These are phyloP conservation scores for Calonectria pteridis DNA, from an alignment of 2,329 filamentous ascomycete genomes.

Conservation along the genomic window DNA sequence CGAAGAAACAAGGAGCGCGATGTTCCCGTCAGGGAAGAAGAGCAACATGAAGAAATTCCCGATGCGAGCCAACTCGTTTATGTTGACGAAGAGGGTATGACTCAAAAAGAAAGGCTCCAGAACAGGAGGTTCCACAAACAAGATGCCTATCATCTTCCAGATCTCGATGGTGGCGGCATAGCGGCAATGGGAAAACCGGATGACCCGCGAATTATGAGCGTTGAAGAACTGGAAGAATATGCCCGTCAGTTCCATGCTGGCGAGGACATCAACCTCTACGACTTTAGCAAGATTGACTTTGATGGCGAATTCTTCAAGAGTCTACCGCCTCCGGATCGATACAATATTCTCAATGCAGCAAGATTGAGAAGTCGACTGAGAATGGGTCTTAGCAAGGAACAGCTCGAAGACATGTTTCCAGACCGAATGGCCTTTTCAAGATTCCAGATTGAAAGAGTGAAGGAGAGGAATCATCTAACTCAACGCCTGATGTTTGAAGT, in stretches of 20 bases:
- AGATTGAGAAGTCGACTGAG: conserved; percentile 87
- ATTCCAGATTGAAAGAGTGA: conserved; percentile 96
- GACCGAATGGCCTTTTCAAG: conserved; percentile 96
- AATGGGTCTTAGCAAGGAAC: conserved; percentile 97
- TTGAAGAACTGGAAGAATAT: conserved; percentile 94
- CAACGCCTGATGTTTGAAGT: conserved; percentile 95
- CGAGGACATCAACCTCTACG: conserved; percentile 91
- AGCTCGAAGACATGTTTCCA: conserved; percentile 96
- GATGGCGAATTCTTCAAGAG: conserved; percentile 96
- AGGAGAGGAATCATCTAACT: conserved; percentile 92
- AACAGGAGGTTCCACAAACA: conserved; percentile 88
- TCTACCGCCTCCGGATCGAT: conserved; percentile 88
- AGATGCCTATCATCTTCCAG: conserved; percentile 95
- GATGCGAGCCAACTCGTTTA: conserved; percentile 82
- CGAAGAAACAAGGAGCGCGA: conserved; percentile 61
- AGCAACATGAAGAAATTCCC: conserved; percentile 76
- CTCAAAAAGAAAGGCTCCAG: conserved; percentile 78
- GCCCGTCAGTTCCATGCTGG: conserved; percentile 91
- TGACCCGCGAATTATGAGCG: conserved; percentile 95
- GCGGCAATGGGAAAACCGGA: conserved; percentile 89
- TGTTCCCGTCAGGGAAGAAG: conserved; percentile 53
- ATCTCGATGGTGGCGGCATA: conserved; percentile 81
- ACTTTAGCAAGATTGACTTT: conserved; percentile 99
- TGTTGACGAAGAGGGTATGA: conserved; percentile 89
- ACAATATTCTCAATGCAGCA: conserved; percentile 97